Evolutionary conservation across 192 early-diverging fungal species (phyloP), one percentile per base, ranked within the genome.

Genomic region (Pilobolus umbonatus): DNA sequence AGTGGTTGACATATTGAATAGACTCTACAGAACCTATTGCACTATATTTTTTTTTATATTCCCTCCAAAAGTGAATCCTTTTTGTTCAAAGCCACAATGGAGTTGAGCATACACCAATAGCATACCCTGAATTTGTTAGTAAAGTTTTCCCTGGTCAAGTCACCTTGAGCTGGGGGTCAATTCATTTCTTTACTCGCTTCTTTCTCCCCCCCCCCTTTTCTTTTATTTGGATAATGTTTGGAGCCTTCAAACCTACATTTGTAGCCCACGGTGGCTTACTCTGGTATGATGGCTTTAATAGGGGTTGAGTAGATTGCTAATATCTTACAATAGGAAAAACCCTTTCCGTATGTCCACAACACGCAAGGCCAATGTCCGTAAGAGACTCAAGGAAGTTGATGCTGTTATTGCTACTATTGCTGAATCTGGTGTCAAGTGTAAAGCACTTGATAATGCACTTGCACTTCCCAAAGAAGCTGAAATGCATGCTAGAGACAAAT

Each of bases 351-450:
- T 55, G 67, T 92, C 75, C 83, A 79, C 76, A 67, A 92, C 90
- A 12, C 82, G 89, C 54, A 92, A 92, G 57, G 88, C 86, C 52
- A 92, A 92, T 67, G 85, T 90, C 28, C 85, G 90, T 62, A 90
- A 92, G 81, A 82, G 90, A 21, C 77, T 92, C 56, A 87, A 78
- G 60, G 85, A 83, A 5, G 90, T 88, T 0, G 90, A 92, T 71
- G 67, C 79, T 35, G 90, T 92, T 14, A 79, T 92, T 52, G 79
- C 78, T 25, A 80, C 83, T 7, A 76, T 92, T 28, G 57, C 74
- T 1, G 75, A 74, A 21, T 88, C 90, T 0, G 90, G 90, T 17
- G 85, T 92, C 21, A 57, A 83, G 45, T 87, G 85, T 67, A 85
- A 85, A 57, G 86, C 87, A 51, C 75, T 91, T 72, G 81, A 77